A percentile compares a stretch with the other conserved stretches of the same genome.
Evolutionary conservation across 805 yeast species (phyloP).

Genomic region (Lipomyces spencermartinsiae): DNA sequence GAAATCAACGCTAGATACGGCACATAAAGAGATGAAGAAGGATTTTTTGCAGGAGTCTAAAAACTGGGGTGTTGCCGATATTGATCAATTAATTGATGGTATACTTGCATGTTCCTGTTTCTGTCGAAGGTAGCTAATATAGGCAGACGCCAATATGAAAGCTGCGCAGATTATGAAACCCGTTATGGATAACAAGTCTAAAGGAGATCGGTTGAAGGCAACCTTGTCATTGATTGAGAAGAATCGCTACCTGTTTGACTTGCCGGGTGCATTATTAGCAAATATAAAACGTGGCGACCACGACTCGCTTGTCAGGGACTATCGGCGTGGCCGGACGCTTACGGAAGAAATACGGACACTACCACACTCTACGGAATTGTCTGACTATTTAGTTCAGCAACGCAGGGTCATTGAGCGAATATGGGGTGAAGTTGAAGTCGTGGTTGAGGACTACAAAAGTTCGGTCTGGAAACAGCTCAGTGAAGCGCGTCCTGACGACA

Average conservation of each 20-base stretch:
- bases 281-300: slow-evolving; percentile 58
- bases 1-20: slow-evolving; percentile 67
- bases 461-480: slow-evolving; percentile 59
- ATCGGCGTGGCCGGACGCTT: slow-evolving; percentile 56
- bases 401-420: slow-evolving; percentile 55
- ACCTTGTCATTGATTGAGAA: slow-evolving; percentile 60
- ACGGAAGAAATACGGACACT: slow-evolving; percentile 40
- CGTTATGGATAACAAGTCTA: slow-evolving; percentile 56
- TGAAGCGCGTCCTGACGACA: slow-evolving; percentile 45
- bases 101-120: background rate
- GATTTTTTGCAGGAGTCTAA: slow-evolving; percentile 46
- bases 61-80: slow-evolving; percentile 46
- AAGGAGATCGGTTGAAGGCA: slow-evolving; percentile 56
- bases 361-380: slow-evolving; percentile 35
- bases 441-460: slow-evolving; percentile 61
- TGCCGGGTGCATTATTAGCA: slow-evolving; percentile 57
- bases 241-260: slow-evolving; percentile 60
- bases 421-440: slow-evolving; percentile 61
- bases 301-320: slow-evolving; percentile 62
- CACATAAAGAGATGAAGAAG: slow-evolving; percentile 59
- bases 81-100: slow-evolving; percentile 50
- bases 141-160: slow-evolving; percentile 54
- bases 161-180: slow-evolving; percentile 66
- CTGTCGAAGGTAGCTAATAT: slow-evolving; percentile 16
- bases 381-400: slow-evolving; percentile 42